Evolutionary conservation across 164 flowering plant genomes (phyloP), one percentile per base, ranked within the genome.

Genomic region (grape (Vitis vinifera)): DNA sequence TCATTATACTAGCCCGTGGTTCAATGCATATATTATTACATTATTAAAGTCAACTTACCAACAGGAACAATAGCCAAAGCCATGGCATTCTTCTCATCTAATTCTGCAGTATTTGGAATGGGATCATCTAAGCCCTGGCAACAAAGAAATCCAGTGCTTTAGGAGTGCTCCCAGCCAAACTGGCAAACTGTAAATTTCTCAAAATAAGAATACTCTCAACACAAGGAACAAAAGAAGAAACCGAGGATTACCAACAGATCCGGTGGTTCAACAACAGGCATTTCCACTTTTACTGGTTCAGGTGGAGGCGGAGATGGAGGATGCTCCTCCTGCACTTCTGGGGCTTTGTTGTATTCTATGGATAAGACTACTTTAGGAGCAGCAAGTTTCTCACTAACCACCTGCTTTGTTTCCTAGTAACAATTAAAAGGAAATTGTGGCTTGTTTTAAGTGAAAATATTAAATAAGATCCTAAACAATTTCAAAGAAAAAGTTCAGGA

Each of bases 11-110:
- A 37, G 44, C 44, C 7, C 7, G 0, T 4, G 44, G 44, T 37
- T 37, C 44, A 37, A 37, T 37, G 44, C 44, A 37, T 37, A 37
- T 37, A 6, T 37, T 37, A 37, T 37, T 37, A 37, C 44, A 37
- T 50, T 63, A 15, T 49, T 19, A 19, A 50, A 68, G 0, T 29
- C 2, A 59, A 73, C 86, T 71, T 82, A 95, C 98, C 90, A 75
- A 82, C 87, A 51, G 99, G 89, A 72, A 95, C 92, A 80, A 95
- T 93, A 17, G 99, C 98, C 68, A 95, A 83, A 71, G 99, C 97
- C 77, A 91, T 51, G 37, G 97, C 85, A 83, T 93, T 95, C 82
- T 88, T 90, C 77, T 90, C 92, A 63, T 95, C 97, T 17, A 95
- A 81, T 17, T 86, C 92, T 29, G 90, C 72, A 27, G 88, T 93